Conservation (phyloP, 345 rosid genomes). For the Adansonia digitata region DNA sequence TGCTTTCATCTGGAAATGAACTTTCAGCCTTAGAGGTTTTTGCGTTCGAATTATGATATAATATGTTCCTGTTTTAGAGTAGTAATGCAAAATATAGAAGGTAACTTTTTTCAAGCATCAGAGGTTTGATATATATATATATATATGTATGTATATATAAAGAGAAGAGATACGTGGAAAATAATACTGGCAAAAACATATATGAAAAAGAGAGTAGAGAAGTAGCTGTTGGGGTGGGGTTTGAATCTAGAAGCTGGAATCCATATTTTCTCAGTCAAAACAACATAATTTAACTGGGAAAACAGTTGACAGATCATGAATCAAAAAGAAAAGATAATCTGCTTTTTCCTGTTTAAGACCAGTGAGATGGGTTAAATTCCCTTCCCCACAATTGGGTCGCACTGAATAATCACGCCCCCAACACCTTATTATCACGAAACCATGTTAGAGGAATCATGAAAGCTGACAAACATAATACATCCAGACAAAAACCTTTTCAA, state of each 20-base stretch:
- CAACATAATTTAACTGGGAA: slow-evolving; percentile 24
- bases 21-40: neutral
- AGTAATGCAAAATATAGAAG: neutral
- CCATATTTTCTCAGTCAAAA: slow-evolving; percentile 25
- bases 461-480: slow-evolving; percentile 37
- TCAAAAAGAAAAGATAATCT: neutral
- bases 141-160: no score
- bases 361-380: slow-evolving; percentile 20
- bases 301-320: slow-evolving; percentile 2
- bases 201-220: neutral
- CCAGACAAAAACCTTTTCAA: slow-evolving; percentile 5
- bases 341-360: neutral
- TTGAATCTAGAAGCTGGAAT: slow-evolving; percentile 14
- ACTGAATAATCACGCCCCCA: slow-evolving; percentile 50
- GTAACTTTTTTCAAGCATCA: neutral
- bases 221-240: slow-evolving; percentile 23
- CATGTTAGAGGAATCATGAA: slow-evolving; percentile 55
- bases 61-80: neutral
- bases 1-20: no score
- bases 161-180: neutral
- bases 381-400: slow-evolving; percentile 53
- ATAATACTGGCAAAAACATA: neutral
- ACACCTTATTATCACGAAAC: slow-evolving; percentile 50
- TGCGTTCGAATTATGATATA: neutral
- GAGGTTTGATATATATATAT: neutral